These are phyloP conservation scores for Pichia insulana DNA, from an alignment of 805 yeast genomes.

Conservation along the genomic window DNA sequence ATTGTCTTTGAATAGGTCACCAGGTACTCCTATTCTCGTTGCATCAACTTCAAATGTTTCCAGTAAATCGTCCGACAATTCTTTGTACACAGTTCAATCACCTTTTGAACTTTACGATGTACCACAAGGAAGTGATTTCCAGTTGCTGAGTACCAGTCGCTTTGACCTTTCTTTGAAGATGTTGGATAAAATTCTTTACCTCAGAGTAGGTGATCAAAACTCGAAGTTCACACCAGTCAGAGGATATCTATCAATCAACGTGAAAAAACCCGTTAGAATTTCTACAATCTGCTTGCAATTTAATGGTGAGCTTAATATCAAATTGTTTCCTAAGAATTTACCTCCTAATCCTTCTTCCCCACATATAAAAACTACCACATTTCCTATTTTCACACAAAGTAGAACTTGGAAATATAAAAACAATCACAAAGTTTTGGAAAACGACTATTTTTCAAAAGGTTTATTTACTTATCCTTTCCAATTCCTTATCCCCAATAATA, in stretches of 20 bases:
- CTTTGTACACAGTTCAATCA: not conserved
- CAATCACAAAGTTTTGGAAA: slow-evolving; percentile 6
- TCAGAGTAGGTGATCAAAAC: slow-evolving; percentile 5
- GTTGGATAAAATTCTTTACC: slow-evolving; percentile 11
- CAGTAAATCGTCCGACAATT: not conserved
- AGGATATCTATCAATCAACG: slow-evolving; percentile 15
- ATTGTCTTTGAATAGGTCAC: too few relatives aligned
- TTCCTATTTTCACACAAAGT: slow-evolving; percentile 5
- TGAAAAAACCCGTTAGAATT: slow-evolving; percentile 14
- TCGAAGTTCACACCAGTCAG: slow-evolving; percentile 13
- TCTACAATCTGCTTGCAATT: slow-evolving; percentile 11
- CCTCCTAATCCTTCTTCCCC: slow-evolving; percentile 2
- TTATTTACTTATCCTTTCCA: slow-evolving; percentile 22
- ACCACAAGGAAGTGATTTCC: slow-evolving; percentile 5
- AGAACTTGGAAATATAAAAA: slow-evolving; percentile 9
- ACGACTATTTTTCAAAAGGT: slow-evolving; percentile 14
- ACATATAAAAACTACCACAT: not conserved
- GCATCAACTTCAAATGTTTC: not conserved
- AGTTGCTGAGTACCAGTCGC: not conserved
- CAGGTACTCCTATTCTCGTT: not conserved
- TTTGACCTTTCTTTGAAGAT: slow-evolving; percentile 7
- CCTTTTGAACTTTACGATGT: slow-evolving; percentile 3
- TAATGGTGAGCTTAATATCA: slow-evolving; percentile 10
- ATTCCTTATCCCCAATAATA: slow-evolving; percentile 17
- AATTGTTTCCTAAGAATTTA: slow-evolving; percentile 1